Percentiles rank a stretch among this genome's conserved stretches.
phyloP scores from a whole-genome alignment of 352 stramenopile genomes.

The Phytophthora ohioensis region DNA sequence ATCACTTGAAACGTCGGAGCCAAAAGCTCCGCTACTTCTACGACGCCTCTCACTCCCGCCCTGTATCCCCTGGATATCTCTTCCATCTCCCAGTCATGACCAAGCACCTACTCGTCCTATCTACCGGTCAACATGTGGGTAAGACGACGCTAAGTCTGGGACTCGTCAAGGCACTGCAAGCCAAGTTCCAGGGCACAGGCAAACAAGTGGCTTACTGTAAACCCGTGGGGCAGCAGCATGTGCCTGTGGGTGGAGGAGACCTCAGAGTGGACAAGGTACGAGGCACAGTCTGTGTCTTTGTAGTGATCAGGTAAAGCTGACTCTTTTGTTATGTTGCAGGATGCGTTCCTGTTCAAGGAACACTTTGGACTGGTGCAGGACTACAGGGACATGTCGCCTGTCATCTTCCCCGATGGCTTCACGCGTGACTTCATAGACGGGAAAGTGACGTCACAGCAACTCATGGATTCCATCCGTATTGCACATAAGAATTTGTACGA shows the following conservation, averaged over 20 bases:
- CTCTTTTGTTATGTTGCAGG: conserved; percentile 41
- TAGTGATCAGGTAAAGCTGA: neutral
- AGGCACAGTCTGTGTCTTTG: neutral
- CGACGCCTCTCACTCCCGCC: neutral
- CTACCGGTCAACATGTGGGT: conserved; percentile 97
- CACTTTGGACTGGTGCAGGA: conserved; percentile 96
- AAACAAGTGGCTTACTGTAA: conserved; percentile 94
- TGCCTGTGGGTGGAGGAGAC: conserved; percentile 75
- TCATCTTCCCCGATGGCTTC: conserved; percentile 97
- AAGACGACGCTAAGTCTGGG: conserved; percentile 97
- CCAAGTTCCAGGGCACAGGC: conserved; percentile 79
- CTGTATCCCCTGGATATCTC: too few species aligned
- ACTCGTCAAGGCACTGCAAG: conserved; percentile 94
- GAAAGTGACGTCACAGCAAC: conserved; percentile 89
- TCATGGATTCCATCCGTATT: conserved; percentile 79
- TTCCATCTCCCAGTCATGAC: conserved; percentile 37
- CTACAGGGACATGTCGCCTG: conserved; percentile 97
- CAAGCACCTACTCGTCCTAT: conserved; percentile 88
- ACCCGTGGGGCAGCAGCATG: conserved; percentile 95
- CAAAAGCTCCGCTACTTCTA: neutral
- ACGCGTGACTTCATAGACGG: conserved; percentile 97
- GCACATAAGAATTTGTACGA: conserved; percentile 85
- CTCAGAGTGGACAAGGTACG: conserved; percentile 91
- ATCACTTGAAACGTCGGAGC: conserved; percentile 28
- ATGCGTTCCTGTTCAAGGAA: conserved; percentile 96